A percentile compares a stretch with the other conserved stretches of the same genome.
Conservation (phyloP, 192 early-diverging fungal species). For the Entophlyctis helioformis region DNA sequence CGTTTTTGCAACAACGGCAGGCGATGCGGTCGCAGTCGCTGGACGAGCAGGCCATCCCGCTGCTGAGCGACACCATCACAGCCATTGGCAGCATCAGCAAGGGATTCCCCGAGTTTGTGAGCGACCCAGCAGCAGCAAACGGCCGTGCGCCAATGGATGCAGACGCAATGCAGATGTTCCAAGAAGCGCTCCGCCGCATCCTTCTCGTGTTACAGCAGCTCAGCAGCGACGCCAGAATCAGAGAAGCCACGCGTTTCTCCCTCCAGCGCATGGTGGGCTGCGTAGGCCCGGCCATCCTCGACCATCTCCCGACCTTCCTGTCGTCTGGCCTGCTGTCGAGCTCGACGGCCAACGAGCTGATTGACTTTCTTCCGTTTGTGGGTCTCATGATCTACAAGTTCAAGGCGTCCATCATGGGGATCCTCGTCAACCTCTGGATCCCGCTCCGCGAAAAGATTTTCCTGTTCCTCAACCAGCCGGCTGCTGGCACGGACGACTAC, state of each 20-base stretch:
- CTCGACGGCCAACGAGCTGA: conserved; percentile 63
- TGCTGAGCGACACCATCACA: conserved; percentile 70
- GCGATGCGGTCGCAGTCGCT: conserved; percentile 51
- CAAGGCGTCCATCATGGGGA: conserved; percentile 35
- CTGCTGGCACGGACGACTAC: conserved; percentile 79
- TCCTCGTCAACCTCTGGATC: conserved; percentile 62
- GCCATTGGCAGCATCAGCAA: conserved; percentile 77
- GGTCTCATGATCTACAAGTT: conserved; percentile 80
- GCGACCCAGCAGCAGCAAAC: too few relatives aligned
- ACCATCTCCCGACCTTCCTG: conserved; percentile 67
- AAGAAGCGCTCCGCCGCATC: too few relatives aligned
- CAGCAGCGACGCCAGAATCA: not conserved
- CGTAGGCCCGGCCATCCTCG: conserved; percentile 70
- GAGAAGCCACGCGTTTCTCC: conserved; percentile 24
- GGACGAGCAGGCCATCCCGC: conserved; percentile 46
- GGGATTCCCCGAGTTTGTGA: too few relatives aligned
- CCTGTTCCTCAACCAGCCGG: conserved; percentile 67
- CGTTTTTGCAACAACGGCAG: conserved; percentile 68
- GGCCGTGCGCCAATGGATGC: too few relatives aligned
- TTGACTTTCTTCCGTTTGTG: conserved; percentile 79
- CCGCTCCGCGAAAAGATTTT: conserved; percentile 77
- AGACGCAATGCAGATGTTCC: too few relatives aligned
- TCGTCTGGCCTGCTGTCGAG: conserved; percentile 58
- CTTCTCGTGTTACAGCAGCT: too few relatives aligned
- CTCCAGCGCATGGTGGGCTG: conserved; percentile 80